A percentile compares a stretch with the other conserved stretches of the same genome.
Evolutionary conservation across 257 asterid genomes (phyloP).

Genomic region (Jasminum sambac): DNA sequence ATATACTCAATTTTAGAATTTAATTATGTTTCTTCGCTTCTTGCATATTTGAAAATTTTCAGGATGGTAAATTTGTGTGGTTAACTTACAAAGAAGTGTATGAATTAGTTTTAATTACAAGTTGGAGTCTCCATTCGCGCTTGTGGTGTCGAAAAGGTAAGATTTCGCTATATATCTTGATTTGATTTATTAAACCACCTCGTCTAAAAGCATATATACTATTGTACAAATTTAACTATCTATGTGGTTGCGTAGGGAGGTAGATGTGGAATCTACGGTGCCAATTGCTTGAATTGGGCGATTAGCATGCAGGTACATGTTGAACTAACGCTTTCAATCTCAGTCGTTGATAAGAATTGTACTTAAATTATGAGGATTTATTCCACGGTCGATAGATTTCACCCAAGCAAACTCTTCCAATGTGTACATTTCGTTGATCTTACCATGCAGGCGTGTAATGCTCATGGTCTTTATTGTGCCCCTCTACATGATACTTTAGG

Average conservation of each 20-base stretch:
- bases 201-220: background rate
- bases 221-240: background rate
- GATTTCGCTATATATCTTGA: conserved; percentile 8
- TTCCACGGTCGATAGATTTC: background rate
- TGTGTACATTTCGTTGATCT: background rate
- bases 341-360: background rate
- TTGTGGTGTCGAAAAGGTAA: conserved; percentile 55
- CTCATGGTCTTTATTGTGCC: conserved; percentile 67
- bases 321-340: background rate
- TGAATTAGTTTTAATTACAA: conserved; percentile 51
- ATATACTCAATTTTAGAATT: background rate
- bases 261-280: conserved; percentile 79
- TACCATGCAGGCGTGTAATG: conserved; percentile 76
- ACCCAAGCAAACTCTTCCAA: background rate
- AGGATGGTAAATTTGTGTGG: conserved; percentile 76
- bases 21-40: background rate
- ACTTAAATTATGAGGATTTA: background rate
- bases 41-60: conserved; percentile 17
- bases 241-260: conserved; percentile 44
- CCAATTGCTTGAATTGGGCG: conserved; percentile 80
- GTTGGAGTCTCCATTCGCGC: conserved; percentile 63
- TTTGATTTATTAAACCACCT: background rate
- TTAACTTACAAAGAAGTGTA: conserved; percentile 62
- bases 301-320: conserved; percentile 68
- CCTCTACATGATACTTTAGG: conserved; percentile 87